Conservation (phyloP, 208 protist genomes). For the Phytomonas serpens region DNA sequence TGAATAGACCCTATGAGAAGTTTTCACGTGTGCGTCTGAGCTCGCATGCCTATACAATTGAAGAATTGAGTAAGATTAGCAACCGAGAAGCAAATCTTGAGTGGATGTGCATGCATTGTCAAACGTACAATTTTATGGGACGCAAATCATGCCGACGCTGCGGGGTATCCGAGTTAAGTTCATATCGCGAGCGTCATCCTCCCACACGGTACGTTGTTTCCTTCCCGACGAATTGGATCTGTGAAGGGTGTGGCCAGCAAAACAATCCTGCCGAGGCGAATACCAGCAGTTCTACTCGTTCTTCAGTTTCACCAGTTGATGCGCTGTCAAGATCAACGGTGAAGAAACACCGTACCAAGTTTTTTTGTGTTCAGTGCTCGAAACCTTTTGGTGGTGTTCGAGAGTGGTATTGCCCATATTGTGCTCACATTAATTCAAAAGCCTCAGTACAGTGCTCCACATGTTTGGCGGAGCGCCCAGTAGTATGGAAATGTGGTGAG, state of each 20-base stretch:
- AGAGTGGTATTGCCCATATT: slow-evolving; percentile 63
- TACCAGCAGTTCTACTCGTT: neutral
- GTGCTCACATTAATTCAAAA: slow-evolving; percentile 48
- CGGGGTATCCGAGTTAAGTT: slow-evolving; percentile 23
- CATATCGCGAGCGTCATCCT: slow-evolving; percentile 31
- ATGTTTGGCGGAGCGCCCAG: slow-evolving; percentile 40
- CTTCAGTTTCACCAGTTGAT: neutral
- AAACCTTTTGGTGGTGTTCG: slow-evolving; percentile 47
- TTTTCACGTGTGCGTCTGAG: slow-evolving; percentile 26
- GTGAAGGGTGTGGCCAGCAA: slow-evolving; percentile 28
- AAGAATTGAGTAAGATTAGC: slow-evolving; percentile 8
- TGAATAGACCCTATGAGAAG: slow-evolving; percentile 24
- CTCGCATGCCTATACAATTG: neutral
- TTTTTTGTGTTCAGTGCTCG: slow-evolving; percentile 41
- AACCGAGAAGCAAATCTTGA: slow-evolving; percentile 12
- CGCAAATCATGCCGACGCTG: slow-evolving; percentile 33
- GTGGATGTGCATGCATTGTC: slow-evolving; percentile 60
- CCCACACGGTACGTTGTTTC: slow-evolving; percentile 56
- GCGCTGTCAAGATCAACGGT: neutral
- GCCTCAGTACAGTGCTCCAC: slow-evolving; percentile 53
- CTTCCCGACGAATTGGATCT: slow-evolving; percentile 57
- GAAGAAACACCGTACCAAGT: slow-evolving; percentile 25
- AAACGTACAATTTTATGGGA: slow-evolving; percentile 42
- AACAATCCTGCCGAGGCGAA: slow-evolving; percentile 13
- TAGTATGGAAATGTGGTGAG: slow-evolving; percentile 39